phyloP scores from a whole-genome alignment of 2,329 filamentous ascomycete species.

The Capronia americana region DNA sequence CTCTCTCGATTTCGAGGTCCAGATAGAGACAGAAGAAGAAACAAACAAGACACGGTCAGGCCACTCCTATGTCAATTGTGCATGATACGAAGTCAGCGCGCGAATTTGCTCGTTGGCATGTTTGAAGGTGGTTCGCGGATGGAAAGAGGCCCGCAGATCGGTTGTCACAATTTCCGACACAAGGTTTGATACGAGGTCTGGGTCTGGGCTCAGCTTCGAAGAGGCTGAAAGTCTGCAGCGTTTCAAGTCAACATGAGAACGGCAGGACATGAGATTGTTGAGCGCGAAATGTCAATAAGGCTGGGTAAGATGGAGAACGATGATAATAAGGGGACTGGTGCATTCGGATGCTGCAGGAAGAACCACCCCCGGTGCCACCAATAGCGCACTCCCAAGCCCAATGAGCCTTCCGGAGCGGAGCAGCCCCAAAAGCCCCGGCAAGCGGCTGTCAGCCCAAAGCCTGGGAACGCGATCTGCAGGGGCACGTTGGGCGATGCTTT shows the following conservation, averaged over 20 bases:
- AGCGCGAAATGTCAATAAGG: constrained; percentile 1
- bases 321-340: neutral
- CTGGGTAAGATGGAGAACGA: constrained; percentile 15
- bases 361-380: constrained; percentile 18
- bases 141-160: constrained; percentile 6
- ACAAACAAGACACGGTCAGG: neutral
- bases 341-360: constrained; percentile 19
- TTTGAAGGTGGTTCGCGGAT: neutral
- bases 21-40: constrained; percentile 4
- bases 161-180: constrained; percentile 18
- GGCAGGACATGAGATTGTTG: neutral
- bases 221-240: constrained; percentile 17
- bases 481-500: constrained; percentile 25
- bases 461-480: constrained; percentile 34
- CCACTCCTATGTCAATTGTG: neutral
- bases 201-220: constrained; percentile 3
- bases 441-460: constrained; percentile 25
- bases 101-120: neutral
- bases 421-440: constrained; percentile 18
- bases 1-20: neutral
- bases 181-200: constrained; percentile 5
- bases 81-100: neutral
- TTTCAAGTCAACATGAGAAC: neutral
- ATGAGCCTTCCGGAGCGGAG: constrained; percentile 22
- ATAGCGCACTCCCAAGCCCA: constrained; percentile 25